A percentile compares a stretch with the other conserved stretches of the same genome.
phyloP scores from a whole-genome alignment of 2,329 filamentous ascomycete species.

The Trichoderma sp. region DNA sequence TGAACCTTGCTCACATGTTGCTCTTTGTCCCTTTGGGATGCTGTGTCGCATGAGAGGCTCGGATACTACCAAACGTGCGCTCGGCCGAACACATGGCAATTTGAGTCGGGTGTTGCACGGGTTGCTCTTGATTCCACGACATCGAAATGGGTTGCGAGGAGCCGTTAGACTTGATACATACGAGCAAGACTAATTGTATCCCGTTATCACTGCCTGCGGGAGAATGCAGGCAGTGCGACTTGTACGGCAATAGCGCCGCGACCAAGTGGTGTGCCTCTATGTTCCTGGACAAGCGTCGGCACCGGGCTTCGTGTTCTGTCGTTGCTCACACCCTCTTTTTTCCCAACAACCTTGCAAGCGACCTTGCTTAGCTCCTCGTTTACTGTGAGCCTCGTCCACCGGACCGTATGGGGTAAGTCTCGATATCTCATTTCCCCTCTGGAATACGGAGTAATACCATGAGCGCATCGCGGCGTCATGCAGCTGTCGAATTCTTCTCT shows the following conservation, averaged over 20 bases:
- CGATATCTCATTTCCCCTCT: neutral
- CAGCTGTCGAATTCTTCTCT: neutral
- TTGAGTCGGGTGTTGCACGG: neutral
- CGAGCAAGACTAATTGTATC: neutral
- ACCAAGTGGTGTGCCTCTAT: constrained; percentile 1
- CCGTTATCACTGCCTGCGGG: neutral
- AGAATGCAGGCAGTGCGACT: neutral
- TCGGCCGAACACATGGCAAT: constrained; percentile 5
- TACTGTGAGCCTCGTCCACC: neutral
- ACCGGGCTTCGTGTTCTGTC: constrained; percentile 9
- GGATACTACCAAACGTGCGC: neutral
- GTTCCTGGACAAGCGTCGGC: constrained; percentile 11
- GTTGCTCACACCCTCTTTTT: neutral
- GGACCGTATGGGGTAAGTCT: neutral
- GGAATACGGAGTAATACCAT: neutral
- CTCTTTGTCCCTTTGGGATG: neutral
- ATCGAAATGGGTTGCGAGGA: neutral
- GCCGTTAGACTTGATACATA: neutral
- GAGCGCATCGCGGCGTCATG: neutral
- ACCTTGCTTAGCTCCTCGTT: neutral
- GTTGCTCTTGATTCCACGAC: neutral
- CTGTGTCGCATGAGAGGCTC: neutral
- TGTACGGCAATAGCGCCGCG: neutral
- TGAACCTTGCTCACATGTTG: neutral
- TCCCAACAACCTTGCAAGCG: constrained; percentile 9